These are phyloP conservation scores for Sclerospora graminicola DNA, from an alignment of 352 stramenopile species.

Conservation along the genomic window DNA sequence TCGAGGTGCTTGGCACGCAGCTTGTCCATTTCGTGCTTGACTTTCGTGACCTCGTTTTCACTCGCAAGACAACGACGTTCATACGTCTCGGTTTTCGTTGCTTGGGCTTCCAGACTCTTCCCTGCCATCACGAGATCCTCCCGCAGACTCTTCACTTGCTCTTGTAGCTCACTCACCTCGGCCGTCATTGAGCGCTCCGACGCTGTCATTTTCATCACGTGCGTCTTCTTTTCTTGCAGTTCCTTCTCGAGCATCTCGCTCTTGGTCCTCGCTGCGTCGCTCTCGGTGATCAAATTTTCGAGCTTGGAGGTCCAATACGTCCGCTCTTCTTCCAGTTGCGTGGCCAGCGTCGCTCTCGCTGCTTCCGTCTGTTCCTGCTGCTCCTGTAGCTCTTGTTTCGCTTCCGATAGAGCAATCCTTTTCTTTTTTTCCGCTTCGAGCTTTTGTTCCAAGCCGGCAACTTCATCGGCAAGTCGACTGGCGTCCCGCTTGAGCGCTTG, in stretches of 20 bases:
- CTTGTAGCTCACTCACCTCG: slow-evolving; percentile 51
- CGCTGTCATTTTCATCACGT: slow-evolving; percentile 50
- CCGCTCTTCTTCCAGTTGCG: slow-evolving; percentile 47
- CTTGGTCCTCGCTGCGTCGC: slow-evolving; percentile 34
- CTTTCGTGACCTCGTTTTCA: slow-evolving; percentile 37
- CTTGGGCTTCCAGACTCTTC: slow-evolving; percentile 56
- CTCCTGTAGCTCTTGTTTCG: slow-evolving; percentile 19
- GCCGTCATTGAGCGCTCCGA: slow-evolving; percentile 53
- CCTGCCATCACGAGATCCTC: slow-evolving; percentile 61
- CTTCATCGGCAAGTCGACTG: slow-evolving; percentile 22
- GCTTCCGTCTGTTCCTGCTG: slow-evolving; percentile 18
- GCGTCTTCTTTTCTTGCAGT: slow-evolving; percentile 58
- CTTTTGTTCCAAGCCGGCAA: slow-evolving; percentile 18
- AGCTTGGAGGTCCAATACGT: slow-evolving; percentile 63
- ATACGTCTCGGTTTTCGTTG: slow-evolving; percentile 40
- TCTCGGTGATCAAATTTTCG: slow-evolving; percentile 48
- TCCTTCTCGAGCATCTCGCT: slow-evolving; percentile 24
- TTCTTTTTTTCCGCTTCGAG: slow-evolving; percentile 17
- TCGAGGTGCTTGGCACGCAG: slow-evolving; percentile 48
- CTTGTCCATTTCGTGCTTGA: slow-evolving; percentile 36
- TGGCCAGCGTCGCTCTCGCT: slow-evolving; percentile 16
- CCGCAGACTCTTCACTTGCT: slow-evolving; percentile 43
- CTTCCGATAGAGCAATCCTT: slow-evolving; percentile 11
- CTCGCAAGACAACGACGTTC: slow-evolving; percentile 38
- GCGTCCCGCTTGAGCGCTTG: slow-evolving; percentile 26